Evolutionary conservation across 179 eudicot genomes (phyloP).

Genomic region (Pouteria campechiana): DNA sequence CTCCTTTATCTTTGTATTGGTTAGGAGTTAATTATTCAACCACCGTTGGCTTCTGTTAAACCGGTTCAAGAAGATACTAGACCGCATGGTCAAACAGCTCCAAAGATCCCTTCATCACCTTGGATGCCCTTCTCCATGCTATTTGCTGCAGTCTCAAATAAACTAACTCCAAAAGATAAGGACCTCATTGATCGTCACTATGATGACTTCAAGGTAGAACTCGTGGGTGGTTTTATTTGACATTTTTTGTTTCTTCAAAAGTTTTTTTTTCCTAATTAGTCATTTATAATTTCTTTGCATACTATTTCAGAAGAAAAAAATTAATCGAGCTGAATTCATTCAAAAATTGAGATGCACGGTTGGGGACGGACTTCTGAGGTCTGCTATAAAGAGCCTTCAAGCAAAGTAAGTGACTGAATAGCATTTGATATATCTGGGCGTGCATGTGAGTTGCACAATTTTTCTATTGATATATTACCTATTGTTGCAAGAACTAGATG

Average conservation of each 20-base stretch:
- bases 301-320: conserved; percentile 26
- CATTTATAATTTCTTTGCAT: not conserved
- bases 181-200: conserved; percentile 34
- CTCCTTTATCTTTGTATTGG: too few relatives aligned
- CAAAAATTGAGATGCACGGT: conserved; percentile 34
- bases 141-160: conserved; percentile 48
- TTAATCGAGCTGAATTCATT: conserved; percentile 31
- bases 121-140: conserved; percentile 83
- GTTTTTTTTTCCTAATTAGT: not conserved
- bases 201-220: conserved; percentile 44
- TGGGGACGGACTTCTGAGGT: conserved; percentile 41
- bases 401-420: conserved; percentile 34
- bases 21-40: too few relatives aligned
- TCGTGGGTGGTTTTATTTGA: not conserved
- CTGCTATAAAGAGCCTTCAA: conserved; percentile 34
- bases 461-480: too few relatives aligned
- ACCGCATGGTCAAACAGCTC: conserved; percentile 19
- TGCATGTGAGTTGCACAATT: too few relatives aligned
- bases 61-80: conserved; percentile 22
- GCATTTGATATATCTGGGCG: too few relatives aligned
- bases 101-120: conserved; percentile 50
- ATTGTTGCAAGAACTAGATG: too few relatives aligned
- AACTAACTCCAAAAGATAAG: conserved; percentile 41
- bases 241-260: not conserved
- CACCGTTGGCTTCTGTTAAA: too few relatives aligned